Evolutionary conservation across 192 early-diverging fungal species (phyloP).

Genomic region (Rhizophagus clarus): DNA sequence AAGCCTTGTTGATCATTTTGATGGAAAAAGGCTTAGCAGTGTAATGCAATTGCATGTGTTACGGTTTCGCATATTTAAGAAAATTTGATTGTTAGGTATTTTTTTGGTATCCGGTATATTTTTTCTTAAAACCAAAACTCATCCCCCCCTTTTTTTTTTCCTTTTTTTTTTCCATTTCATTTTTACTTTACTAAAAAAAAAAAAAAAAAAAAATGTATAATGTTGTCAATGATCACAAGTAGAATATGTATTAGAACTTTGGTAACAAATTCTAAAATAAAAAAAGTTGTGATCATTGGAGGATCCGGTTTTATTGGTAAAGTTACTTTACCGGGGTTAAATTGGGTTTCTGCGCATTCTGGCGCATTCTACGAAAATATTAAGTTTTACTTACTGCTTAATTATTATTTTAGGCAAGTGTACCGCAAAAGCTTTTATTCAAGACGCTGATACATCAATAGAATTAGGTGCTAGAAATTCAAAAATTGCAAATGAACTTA

Average conservation of each 20-base stretch:
- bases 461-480: constrained; percentile 18
- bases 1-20: too few species aligned
- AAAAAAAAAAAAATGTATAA: too few species aligned
- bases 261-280: constrained; percentile 4
- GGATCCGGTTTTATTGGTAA: constrained; percentile 34
- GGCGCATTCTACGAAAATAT: not conserved
- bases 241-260: not conserved
- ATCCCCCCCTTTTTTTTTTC: too few species aligned
- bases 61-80: too few species aligned
- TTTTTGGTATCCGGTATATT: too few species aligned
- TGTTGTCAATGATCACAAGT: too few species aligned
- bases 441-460: constrained; percentile 13
- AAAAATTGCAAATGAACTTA: not conserved
- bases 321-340: not conserved
- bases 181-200: too few species aligned
- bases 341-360: not conserved
- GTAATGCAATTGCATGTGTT: too few species aligned
- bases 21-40: too few species aligned
- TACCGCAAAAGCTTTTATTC: constrained; percentile 29
- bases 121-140: too few species aligned
- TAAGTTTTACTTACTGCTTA: not conserved
- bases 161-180: too few species aligned
- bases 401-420: constrained; percentile 24
- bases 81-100: too few species aligned
- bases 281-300: constrained; percentile 31